Evolutionary conservation across 2,329 filamentous ascomycete species (phyloP).

Genomic region (Fusarium temperatum): DNA sequence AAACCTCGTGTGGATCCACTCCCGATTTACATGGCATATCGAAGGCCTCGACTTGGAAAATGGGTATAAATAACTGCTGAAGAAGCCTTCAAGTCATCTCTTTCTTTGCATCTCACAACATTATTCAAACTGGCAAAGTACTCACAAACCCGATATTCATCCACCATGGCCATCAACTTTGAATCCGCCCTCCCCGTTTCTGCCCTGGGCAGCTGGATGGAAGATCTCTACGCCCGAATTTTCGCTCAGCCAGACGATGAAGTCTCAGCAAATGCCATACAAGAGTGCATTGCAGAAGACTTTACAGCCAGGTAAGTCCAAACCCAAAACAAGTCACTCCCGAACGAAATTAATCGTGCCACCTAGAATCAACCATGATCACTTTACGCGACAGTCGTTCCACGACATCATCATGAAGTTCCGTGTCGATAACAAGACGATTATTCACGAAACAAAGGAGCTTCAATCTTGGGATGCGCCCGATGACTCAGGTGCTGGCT

Average conservation of each 20-base stretch:
- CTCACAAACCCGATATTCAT: rapidly evolving
- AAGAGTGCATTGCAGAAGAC: rapidly evolving
- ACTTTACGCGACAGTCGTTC: neutral
- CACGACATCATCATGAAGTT: neutral
- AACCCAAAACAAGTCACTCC: neutral
- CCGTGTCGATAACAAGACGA: neutral
- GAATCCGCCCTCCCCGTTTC: neutral
- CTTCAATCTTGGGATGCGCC: neutral
- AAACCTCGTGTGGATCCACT: neutral
- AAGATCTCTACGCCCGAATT: neutral
- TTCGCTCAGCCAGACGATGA: neutral
- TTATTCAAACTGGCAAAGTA: rapidly evolving
- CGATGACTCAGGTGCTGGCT: neutral
- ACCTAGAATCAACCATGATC: neutral
- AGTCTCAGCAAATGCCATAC: neutral
- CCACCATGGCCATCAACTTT: neutral
- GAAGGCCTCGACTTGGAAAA: neutral
- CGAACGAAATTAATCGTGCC: rapidly evolving
- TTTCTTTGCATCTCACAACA: rapidly evolving
- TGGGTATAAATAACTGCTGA: neutral
- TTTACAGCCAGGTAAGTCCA: neutral
- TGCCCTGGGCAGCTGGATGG: neutral
- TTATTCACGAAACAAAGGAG: neutral
- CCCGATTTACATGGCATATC: neutral
- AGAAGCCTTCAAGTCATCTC: neutral